Evolutionary conservation across 129 eudicot genomes (phyloP), one percentile per base, ranked within the genome.

Genomic region (Helichrysum umbraculigerum): DNA sequence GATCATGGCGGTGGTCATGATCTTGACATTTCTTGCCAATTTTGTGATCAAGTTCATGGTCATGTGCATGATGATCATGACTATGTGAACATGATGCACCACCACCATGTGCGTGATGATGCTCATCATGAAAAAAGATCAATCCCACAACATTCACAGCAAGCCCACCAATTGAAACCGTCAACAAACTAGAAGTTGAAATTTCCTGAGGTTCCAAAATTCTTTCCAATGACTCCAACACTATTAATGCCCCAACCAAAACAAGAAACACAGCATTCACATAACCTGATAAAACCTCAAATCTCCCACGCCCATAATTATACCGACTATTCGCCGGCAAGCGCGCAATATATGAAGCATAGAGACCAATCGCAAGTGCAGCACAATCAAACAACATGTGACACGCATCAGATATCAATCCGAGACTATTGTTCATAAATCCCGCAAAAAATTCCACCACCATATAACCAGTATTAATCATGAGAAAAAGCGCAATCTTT

Each of bases 331-430:
- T 94, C 4, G 97, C 97, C 7, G 98, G 98, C 78, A 94, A 62
- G 52, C 98, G 76, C 0, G 98, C 87, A 59, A 94, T 87, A 66
- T 91, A 94, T 0, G 97, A 91, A 58, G 98, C 98, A 77, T 94
- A 94, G 58, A 94, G 79, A 68, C 97, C 98, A 83, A 94, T 94
- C 0, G 89, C 98, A 33, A 94, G 87, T 41, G 98, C 98, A 73
- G 96, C 98, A 86, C 98, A 94, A 86, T 94, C 98, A 65, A 94
- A 94, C 81, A 94, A 66, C 98, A 94, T 94, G 73, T 94, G 98
- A 70, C 98, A 94, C 0, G 98, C 98, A 86, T 94, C 98, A 12
- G 98, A 94, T 74, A 94, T 94, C 76, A 94, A 86, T 16, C 98
- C 97, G 83, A 94, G 98, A 84, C 98, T 94, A 78, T 94, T 94